Conservation (phyloP, 2,329 filamentous ascomycete genomes). For the Cercospora brassicicola region DNA sequence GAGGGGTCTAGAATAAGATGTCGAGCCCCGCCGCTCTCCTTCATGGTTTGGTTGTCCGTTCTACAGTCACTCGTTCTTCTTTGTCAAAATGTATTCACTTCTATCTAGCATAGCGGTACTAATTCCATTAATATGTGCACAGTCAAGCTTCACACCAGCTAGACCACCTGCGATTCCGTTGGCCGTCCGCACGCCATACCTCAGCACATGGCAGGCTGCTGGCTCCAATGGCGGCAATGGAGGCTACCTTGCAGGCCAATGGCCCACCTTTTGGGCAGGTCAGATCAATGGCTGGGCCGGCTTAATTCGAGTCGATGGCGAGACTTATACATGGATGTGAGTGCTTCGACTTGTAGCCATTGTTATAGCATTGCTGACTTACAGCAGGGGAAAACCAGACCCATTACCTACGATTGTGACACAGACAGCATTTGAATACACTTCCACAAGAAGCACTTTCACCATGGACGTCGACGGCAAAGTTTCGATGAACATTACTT, state of each 20-base stretch:
- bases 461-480: conserved; percentile 63
- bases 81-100: conserved; percentile 20
- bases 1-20: conserved; percentile 12
- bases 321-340: conserved; percentile 64
- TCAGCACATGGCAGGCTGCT: conserved; percentile 66
- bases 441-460: conserved; percentile 70
- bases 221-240: conserved; percentile 63
- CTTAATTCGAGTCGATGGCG: conserved; percentile 66
- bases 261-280: conserved; percentile 64
- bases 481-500: conserved; percentile 66
- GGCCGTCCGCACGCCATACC: conserved; percentile 72
- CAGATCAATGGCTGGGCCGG: conserved; percentile 66
- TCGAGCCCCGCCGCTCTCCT: neutral
- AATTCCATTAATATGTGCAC: conserved; percentile 24
- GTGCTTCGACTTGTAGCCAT: neutral
- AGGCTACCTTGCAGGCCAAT: conserved; percentile 67
- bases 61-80: conserved; percentile 10
- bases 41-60: neutral
- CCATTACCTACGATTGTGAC: conserved; percentile 51
- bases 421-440: conserved; percentile 67
- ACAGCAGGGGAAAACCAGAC: conserved; percentile 50
- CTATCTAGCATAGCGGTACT: conserved; percentile 18
- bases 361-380: neutral
- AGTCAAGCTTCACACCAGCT: conserved; percentile 63
- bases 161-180: conserved; percentile 69